Base-by-base conservation (phyloP, 495 filamentous ascomycete species). In the Penicillium desertorum region DNA sequence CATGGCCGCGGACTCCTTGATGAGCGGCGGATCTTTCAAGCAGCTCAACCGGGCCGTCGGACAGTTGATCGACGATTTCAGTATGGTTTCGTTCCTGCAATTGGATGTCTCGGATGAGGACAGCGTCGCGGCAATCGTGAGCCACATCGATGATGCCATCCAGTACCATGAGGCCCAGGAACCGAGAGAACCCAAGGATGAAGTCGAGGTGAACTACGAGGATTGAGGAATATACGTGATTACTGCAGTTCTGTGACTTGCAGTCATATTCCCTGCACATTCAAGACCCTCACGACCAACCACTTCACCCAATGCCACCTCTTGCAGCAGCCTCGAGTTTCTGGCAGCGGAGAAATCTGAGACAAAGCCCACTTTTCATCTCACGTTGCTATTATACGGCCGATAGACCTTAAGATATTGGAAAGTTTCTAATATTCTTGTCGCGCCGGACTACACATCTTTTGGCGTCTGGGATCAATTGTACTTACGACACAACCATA, bases 131-230 rank as follows among this genome's bases (percentile, higher is more conserved):
- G 85, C 86, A 8, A 86, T 98, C n/a, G 70, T 98, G 59, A 97
- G 93, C 77, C 92, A 97, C 65, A 96, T 98, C 62, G 94, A 98
- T 59, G 92, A 98, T 77, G 88, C 88, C 5, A 92, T 96, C 59
- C 95, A 97, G 61, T 98, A 84, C 71, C 91, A 96, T 66, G 94
- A 98, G 63, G 92, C 94, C 12, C 94, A 98, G 68, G 94, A 98
- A 67, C 94, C 94, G 1, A 84, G 81, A 65, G 95, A 96, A 68
- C 83, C 93, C 20, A 82, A 83, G 19, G 92, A 96, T 53, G 87
- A 88, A 45, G 81, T 89, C 46, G 83, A 86, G n/a, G 80, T 82
- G 37, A 86, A 90, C 27, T 84, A 81, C 44, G 79, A 81, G 50
- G 85, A 88, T 60, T 59, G 57, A 46, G 25, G 1, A 5, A 23